Percentiles rank a stretch among this genome's conserved stretches.
These are phyloP conservation scores for Pseudocercospora eumusae DNA, from an alignment of 2,329 filamentous ascomycete genomes.

Conservation along the genomic window DNA sequence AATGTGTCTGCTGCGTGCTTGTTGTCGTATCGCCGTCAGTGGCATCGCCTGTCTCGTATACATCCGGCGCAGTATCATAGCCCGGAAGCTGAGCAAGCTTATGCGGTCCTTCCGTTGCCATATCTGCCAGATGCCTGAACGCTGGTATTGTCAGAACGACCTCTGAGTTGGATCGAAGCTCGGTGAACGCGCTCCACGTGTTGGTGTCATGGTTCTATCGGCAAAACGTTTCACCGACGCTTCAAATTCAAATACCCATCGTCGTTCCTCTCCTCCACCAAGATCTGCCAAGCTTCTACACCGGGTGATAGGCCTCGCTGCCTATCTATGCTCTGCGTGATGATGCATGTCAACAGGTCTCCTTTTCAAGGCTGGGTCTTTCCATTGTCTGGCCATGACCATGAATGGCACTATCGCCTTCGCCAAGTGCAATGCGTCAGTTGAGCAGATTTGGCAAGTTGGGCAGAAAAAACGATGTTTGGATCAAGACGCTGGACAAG, in stretches of 20 bases:
- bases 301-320: not conserved
- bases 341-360: not conserved
- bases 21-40: conserved; percentile 23
- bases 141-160: not conserved
- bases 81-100: conserved; percentile 30
- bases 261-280: not conserved
- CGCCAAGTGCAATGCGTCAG: not conserved
- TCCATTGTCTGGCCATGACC: not conserved
- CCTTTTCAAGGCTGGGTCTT: not conserved
- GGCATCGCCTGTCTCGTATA: conserved; percentile 86
- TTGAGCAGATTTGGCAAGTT: not conserved
- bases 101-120: not conserved
- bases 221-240: not conserved
- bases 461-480: not conserved
- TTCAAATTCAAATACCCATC: not conserved
- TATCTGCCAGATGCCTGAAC: not conserved
- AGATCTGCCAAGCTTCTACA: not conserved
- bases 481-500: not conserved
- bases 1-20: conserved; percentile 25
- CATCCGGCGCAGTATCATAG: conserved; percentile 80
- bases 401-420: not conserved
- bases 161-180: not conserved
- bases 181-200: not conserved
- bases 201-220: not conserved
- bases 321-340: not conserved